phyloP scores from a whole-genome alignment of 129 eudicot species.

The Oenanthe sinensis region DNA sequence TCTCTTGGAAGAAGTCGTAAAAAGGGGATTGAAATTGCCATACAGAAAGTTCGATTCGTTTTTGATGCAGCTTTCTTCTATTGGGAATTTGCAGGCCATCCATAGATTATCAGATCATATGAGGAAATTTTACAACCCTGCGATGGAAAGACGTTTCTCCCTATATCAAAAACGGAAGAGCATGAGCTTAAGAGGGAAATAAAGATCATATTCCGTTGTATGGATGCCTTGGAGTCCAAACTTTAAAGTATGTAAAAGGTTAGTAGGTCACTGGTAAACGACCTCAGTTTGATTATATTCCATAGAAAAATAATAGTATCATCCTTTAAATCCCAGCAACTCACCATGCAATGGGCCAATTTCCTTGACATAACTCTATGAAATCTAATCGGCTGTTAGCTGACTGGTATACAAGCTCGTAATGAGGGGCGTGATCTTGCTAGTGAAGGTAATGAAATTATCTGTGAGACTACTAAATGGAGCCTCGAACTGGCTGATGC shows the following conservation, averaged over 20 bases:
- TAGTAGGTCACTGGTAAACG: neutral
- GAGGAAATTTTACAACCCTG: conserved; percentile 88
- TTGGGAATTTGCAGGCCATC: conserved; percentile 66
- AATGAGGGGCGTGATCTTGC: too few species aligned
- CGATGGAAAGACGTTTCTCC: conserved; percentile 82
- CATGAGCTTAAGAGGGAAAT: conserved; percentile 60
- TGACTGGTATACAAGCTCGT: too few species aligned
- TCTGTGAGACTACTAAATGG: too few species aligned
- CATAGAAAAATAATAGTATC: neutral
- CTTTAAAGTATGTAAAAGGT: neutral
- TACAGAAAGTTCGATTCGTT: conserved; percentile 66
- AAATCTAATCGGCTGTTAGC: too few species aligned
- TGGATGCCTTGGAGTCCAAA: neutral
- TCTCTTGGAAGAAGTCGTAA: conserved; percentile 58
- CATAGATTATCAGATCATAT: conserved; percentile 74
- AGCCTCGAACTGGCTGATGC: too few species aligned
- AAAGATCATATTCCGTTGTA: neutral
- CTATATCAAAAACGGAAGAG: conserved; percentile 65
- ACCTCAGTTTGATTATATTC: neutral
- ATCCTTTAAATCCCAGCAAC: neutral
- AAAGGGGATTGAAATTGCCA: conserved; percentile 67
- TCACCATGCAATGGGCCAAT: neutral
- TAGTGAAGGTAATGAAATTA: too few species aligned
- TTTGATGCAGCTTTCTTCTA: conserved; percentile 50
- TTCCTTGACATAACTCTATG: neutral